Base-by-base conservation (phyloP, 2,329 filamentous ascomycete genomes). In the Byssothecium circinans region DNA sequence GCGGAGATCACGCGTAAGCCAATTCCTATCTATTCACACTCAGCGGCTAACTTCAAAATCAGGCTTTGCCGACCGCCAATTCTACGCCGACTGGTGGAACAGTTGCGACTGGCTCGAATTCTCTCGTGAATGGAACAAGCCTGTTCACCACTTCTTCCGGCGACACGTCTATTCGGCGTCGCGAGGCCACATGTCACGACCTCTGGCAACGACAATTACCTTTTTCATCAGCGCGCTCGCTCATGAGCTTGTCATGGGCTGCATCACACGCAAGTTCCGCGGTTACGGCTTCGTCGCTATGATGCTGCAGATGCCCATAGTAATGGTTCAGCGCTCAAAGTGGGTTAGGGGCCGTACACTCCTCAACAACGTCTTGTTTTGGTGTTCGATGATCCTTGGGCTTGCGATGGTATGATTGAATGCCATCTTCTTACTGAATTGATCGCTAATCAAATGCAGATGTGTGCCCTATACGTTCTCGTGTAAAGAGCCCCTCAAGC, bases 241-340 rank as follows among this genome's bases (percentile, higher is more conserved):
- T 14, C 94, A 97, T 68, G 94, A 99, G 72, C 81, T 99, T 47
- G 89, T 99, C 62, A 95, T 99, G 88, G 91, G 88, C 7, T 97
- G 92, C 70, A 97, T 99, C 68, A 96, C 91, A 20, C 92, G 96
- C 78, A 97, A 99, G 76, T 78, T 97, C 37, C 79, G 94, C 30
- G 94, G 94, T 11, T 99, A 97, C 66, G 94, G 92, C 8, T 95
- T 96, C 67, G 65, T 95, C 17, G 88, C 89, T 53, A 94, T 96
- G 84, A 97, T 99, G 94, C 75, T 95, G 53, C 94, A 99, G 77
- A 81, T 97, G 58, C 94, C 94, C 0, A 94, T 97, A 57, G 88
- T 97, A n/a, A 83, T 91, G 70, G 75, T 97, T 23, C 94, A 97
- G 76, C 82, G 89, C 53, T 91, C 88, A 4, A 82, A 78, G 51